phyloP scores from a whole-genome alignment of 169 alveolate species.

The Plasmodium malariae region DNA sequence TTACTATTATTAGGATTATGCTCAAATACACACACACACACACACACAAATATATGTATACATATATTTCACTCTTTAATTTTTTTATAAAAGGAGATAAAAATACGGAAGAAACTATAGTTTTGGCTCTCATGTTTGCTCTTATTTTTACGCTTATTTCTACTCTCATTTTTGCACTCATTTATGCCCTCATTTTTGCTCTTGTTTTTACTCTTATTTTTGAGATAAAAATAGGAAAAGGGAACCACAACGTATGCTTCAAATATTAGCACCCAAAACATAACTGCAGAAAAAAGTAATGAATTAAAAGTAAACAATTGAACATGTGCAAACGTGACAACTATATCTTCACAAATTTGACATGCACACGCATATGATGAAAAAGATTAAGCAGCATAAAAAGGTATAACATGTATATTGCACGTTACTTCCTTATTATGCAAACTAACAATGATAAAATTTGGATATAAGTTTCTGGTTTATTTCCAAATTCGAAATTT shows the following conservation, averaged over 20 bases:
- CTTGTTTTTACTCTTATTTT: conserved; percentile 38
- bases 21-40: not conserved
- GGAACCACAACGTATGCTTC: conserved; percentile 63
- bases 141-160: not conserved
- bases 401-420: not conserved
- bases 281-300: conserved; percentile 27
- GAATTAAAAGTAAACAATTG: too few species aligned
- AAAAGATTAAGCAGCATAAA: not conserved
- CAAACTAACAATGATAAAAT: conserved; percentile 54
- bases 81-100: not conserved
- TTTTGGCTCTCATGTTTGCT: too few species aligned
- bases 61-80: not conserved
- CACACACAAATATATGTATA: not conserved
- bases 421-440: not conserved
- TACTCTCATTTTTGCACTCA: not conserved
- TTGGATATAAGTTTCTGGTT: conserved; percentile 48
- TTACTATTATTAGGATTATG: not conserved
- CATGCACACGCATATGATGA: not conserved
- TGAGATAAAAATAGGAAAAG: conserved; percentile 59
- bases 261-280: conserved; percentile 63
- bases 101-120: too few species aligned
- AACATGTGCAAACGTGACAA: too few species aligned
- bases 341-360: too few species aligned
- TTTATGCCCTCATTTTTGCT: not conserved
- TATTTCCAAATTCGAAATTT: conserved; percentile 63